phyloP scores from a whole-genome alignment of 805 yeast genomes.

The Sugiyamaella americana region DNA sequence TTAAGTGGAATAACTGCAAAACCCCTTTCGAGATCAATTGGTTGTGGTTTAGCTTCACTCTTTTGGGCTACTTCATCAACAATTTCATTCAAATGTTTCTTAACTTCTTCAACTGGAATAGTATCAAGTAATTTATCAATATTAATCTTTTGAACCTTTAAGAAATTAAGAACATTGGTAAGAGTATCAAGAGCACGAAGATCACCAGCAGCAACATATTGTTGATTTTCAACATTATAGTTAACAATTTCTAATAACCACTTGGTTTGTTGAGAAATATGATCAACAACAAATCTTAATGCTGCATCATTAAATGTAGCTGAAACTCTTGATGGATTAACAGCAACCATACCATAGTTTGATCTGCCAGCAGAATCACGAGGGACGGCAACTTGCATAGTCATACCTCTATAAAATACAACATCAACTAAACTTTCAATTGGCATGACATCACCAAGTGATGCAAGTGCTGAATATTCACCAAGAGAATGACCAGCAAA shows the following conservation, averaged over 20 bases:
- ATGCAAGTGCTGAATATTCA: conserved; percentile 96
- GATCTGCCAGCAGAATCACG: conserved; percentile 94
- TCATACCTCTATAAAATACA: conserved; percentile 99
- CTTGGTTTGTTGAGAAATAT: conserved; percentile 71
- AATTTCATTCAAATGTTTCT: conserved; percentile 81
- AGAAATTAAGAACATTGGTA: conserved; percentile 85
- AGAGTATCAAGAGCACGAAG: conserved; percentile 89
- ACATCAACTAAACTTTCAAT: conserved; percentile 95
- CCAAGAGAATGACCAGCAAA: conserved; percentile 99
- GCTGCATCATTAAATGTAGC: conserved; percentile 90
- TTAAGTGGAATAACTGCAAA: conserved; percentile 96
- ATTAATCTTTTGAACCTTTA: conserved; percentile 92
- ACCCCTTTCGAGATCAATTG: conserved; percentile 95
- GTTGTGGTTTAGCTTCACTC: conserved; percentile 86
- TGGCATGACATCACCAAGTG: conserved; percentile 98
- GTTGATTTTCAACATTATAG: conserved; percentile 96
- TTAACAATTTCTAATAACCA: conserved; percentile 98
- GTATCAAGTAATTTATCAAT: conserved; percentile 79
- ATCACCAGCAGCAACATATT: conserved; percentile 98
- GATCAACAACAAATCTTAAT: conserved; percentile 86
- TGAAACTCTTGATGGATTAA: conserved; percentile 90
- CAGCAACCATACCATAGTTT: conserved; percentile 98
- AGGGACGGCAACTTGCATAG: conserved; percentile 99
- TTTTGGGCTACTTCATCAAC: conserved; percentile 78
- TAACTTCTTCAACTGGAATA: conserved; percentile 81